A percentile compares a stretch with the other conserved stretches of the same genome.
Conservation (phyloP, 2,329 filamentous ascomycete genomes). For the Diaporthe longicolla region DNA sequence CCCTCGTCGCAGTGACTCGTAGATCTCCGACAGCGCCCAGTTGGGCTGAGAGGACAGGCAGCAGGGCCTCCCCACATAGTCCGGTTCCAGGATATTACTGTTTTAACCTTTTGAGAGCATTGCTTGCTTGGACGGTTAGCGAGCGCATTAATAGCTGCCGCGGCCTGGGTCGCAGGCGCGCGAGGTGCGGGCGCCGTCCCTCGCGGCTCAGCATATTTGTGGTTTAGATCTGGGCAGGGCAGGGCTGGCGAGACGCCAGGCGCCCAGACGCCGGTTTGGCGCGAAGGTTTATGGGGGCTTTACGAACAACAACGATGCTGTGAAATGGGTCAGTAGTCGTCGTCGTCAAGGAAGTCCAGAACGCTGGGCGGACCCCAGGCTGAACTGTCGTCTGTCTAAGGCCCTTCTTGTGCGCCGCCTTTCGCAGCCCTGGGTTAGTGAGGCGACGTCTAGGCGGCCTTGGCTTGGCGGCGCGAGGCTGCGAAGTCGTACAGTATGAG, state of each 20-base stretch:
- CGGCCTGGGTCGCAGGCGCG: neutral
- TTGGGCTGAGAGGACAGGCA: slow-evolving; percentile 13
- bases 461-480: slow-evolving; percentile 26
- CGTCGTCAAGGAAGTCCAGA: neutral
- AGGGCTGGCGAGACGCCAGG: slow-evolving; percentile 8
- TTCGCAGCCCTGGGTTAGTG: slow-evolving; percentile 4
- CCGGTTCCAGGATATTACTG: neutral
- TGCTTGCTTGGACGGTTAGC: neutral
- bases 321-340: neutral
- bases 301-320: neutral
- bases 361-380: slow-evolving; percentile 10
- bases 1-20: slow-evolving; percentile 4
- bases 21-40: slow-evolving; percentile 24
- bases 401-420: neutral
- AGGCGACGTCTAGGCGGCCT: slow-evolving; percentile 3
- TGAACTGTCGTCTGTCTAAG: slow-evolving; percentile 4
- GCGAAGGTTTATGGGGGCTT: neutral
- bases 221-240: slow-evolving; percentile 6
- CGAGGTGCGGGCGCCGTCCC: neutral
- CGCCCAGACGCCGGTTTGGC: slow-evolving; percentile 22
- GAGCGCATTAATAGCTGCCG: slow-evolving; percentile 1
- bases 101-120: neutral
- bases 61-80: neutral
- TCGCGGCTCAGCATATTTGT: slow-evolving; percentile 22
- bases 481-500: slow-evolving; percentile 16